Base-by-base conservation (phyloP, 345 rosid genomes). In the Combretum micranthum region DNA sequence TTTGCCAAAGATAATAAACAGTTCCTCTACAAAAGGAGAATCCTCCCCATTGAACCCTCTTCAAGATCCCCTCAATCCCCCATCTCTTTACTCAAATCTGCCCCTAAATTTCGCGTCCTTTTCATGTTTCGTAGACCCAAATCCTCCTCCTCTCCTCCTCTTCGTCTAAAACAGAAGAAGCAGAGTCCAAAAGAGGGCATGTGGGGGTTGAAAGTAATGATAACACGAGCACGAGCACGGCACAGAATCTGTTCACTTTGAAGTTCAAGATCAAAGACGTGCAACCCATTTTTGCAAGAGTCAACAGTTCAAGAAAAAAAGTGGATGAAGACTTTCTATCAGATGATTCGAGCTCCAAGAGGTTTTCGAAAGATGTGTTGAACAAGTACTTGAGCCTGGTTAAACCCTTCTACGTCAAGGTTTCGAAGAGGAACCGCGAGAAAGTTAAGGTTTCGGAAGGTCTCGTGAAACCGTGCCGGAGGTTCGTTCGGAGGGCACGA, bases 1-100 rank as follows among this genome's bases (percentile, higher is more conserved):
- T 55, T 75, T 54, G 47, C 76, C 64, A 72, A 84, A 56, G 23
- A 71, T 3, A 50, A 43, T 4, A 73, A 75, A 4, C 39, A 32
- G 47, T 62, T 66, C 18, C n/a, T 73, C 57, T 81, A 83, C 15
- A 91, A 85, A 58, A 71, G 89, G 61, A 86, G 80, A 72, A 70
- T 92, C 69, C 76, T 92, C 20, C 96, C 96, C 3, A 70, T 78
- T 42, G 95, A 88, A 13, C 72, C 73, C 53, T 22, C 47, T 42
- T 69, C 76, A 1, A 83, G 82, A 26, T 84, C 81, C 17, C 83
- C 83, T 2, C 90, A 73, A 18, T 80, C 96, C 19, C 90, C 96
- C 16, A 78, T 70, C 57, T 72, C 86, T 4, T 59, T 77, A 42
- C 59, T 81, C 0, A 88, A 84, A 75, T 78, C 96, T 12, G 74